Conservation (phyloP, 2,329 filamentous ascomycete species). For the Elsinoe arachidis region DNA sequence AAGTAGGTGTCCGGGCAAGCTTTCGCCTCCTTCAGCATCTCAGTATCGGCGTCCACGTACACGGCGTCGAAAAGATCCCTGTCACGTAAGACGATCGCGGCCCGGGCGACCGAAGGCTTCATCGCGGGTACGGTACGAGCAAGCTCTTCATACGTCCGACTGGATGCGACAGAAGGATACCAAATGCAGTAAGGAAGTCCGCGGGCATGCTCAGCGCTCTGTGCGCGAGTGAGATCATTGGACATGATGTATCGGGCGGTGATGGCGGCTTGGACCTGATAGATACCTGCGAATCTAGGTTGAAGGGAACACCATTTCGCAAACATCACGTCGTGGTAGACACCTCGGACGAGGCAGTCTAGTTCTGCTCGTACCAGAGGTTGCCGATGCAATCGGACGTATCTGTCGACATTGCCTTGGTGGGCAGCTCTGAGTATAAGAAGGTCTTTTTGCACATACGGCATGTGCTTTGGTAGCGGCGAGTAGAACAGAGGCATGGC, state of each 20-base stretch:
- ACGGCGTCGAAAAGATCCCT: constrained; percentile 14
- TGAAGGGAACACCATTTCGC: constrained; percentile 27
- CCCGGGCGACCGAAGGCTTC: constrained; percentile 15
- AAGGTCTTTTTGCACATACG: constrained; percentile 31
- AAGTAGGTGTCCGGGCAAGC: not conserved
- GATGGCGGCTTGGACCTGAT: constrained; percentile 17
- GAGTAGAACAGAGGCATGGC: constrained; percentile 20
- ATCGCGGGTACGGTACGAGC: constrained; percentile 14
- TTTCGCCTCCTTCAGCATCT: not conserved
- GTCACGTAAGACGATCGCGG: constrained; percentile 18
- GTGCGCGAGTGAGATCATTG: constrained; percentile 22
- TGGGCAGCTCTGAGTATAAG: constrained; percentile 33
- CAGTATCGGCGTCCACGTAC: not conserved
- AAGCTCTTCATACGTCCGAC: constrained; percentile 16
- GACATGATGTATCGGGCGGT: constrained; percentile 27
- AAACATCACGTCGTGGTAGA: constrained; percentile 33
- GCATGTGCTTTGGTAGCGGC: constrained; percentile 32
- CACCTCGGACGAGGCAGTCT: constrained; percentile 26
- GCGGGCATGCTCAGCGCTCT: not conserved
- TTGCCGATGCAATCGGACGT: constrained; percentile 29
- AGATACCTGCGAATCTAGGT: not conserved
- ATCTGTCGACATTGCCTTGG: constrained; percentile 34
- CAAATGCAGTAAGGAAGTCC: constrained; percentile 19
- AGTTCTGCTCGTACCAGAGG: constrained; percentile 22
- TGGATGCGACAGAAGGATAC: constrained; percentile 17